Evolutionary conservation across 1,139 yeast genomes (phyloP).

Genomic region (Kodamaea suecica): DNA sequence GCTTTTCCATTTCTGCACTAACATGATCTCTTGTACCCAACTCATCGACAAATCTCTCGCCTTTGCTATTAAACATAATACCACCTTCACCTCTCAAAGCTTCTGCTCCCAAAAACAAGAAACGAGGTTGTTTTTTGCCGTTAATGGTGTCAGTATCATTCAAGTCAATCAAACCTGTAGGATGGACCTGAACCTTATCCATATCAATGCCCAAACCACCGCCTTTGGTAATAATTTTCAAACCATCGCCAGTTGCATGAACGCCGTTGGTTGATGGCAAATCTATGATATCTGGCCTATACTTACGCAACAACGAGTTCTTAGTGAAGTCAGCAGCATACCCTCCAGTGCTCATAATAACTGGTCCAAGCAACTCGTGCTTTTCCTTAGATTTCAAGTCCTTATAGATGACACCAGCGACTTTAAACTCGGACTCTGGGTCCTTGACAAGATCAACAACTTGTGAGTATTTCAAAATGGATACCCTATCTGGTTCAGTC

Average conservation of each 20-base stretch:
- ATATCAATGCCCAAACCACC: conserved; percentile 67
- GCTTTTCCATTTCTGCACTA: conserved; percentile 56
- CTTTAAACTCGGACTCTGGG: conserved; percentile 18
- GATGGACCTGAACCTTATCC: conserved; percentile 79
- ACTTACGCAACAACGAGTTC: conserved; percentile 47
- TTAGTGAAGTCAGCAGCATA: conserved; percentile 61
- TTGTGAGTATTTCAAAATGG: conserved; percentile 51
- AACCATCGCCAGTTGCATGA: conserved; percentile 80
- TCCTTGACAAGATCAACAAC: conserved; percentile 51
- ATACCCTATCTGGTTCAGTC: conserved; percentile 49
- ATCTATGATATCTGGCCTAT: conserved; percentile 59
- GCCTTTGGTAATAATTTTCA: conserved; percentile 52
- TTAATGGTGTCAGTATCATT: conserved; percentile 47
- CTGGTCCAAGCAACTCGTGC: conserved; percentile 47
- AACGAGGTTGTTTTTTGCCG: conserved; percentile 42
- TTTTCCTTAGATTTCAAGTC: conserved; percentile 35
- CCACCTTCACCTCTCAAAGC: conserved; percentile 80
- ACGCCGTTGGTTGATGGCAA: conserved; percentile 73
- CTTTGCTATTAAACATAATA: conserved; percentile 56
- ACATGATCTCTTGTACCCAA: conserved; percentile 69
- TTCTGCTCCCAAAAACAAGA: conserved; percentile 74
- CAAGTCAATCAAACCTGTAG: conserved; percentile 75
- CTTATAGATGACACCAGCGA: conserved; percentile 50
- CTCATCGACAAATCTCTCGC: conserved; percentile 70
- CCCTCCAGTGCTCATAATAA: conserved; percentile 80